Evolutionary conservation across 768 basidiomycete species (phyloP).

Genomic region (Amanita rimosa): DNA sequence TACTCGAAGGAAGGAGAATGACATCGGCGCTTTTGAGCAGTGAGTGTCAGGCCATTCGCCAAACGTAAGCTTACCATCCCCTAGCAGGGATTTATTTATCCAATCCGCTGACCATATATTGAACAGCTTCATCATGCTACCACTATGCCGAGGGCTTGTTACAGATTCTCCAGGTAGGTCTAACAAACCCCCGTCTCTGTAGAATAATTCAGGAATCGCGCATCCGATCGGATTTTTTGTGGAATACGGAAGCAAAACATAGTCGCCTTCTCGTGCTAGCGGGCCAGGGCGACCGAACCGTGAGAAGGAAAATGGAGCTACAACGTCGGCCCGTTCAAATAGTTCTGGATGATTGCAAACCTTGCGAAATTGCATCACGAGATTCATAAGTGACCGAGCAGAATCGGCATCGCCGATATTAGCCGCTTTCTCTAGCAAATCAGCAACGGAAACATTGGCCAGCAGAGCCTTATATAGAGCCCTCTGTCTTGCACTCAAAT

Average conservation of each 20-base stretch:
- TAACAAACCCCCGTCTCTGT: slow-evolving; percentile 65
- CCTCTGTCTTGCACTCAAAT: slow-evolving; percentile 88
- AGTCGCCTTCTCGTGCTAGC: slow-evolving; percentile 81
- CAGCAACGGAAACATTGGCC: slow-evolving; percentile 89
- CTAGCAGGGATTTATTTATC: slow-evolving; percentile 58
- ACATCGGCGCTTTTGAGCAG: slow-evolving; percentile 24
- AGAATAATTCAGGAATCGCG: slow-evolving; percentile 62
- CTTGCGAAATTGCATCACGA: slow-evolving; percentile 99
- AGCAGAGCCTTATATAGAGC: slow-evolving; percentile 82
- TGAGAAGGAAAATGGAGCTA: slow-evolving; percentile 86
- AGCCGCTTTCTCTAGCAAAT: slow-evolving; percentile 87
- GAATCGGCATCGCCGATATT: slow-evolving; percentile 86
- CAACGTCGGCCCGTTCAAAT: slow-evolving; percentile 94
- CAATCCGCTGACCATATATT: slow-evolving; percentile 88
- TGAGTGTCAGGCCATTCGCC: background rate
- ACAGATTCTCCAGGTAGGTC: slow-evolving; percentile 50
- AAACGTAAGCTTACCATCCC: slow-evolving; percentile 36
- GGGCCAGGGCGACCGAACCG: slow-evolving; percentile 73
- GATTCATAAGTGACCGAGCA: slow-evolving; percentile 92
- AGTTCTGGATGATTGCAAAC: slow-evolving; percentile 98
- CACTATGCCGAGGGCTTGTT: slow-evolving; percentile 33
- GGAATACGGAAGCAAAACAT: slow-evolving; percentile 73
- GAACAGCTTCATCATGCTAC: slow-evolving; percentile 54
- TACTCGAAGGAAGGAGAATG: slow-evolving; percentile 76
- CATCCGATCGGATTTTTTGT: slow-evolving; percentile 81